These are phyloP conservation scores for Zymoseptoria pseudotritici DNA, from an alignment of 2,329 filamentous ascomycete species.

Conservation along the genomic window DNA sequence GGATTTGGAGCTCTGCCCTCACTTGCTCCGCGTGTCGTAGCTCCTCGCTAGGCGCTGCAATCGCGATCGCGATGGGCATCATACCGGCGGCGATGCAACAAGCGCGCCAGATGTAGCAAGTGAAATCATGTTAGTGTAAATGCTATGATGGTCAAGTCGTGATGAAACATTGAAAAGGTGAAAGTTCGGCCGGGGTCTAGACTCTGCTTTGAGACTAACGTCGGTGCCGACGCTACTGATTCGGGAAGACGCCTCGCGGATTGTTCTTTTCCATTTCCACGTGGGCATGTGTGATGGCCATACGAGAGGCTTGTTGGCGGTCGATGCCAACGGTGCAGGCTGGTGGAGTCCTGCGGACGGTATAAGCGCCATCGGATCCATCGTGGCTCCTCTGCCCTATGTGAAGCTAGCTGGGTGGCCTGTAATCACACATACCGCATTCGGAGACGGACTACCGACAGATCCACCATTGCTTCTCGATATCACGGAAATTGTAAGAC, in stretches of 20 bases:
- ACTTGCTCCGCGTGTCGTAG: not conserved
- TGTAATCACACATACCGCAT: not conserved
- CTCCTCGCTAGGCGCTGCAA: not conserved
- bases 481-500: not conserved
- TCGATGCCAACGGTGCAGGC: not conserved
- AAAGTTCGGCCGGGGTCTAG: not conserved
- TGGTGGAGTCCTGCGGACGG: not conserved
- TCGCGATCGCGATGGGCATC: no score
- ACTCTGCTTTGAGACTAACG: not conserved
- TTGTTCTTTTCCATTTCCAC: not conserved
- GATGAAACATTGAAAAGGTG: not conserved
- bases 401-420: not conserved
- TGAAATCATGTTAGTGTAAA: not conserved
- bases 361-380: not conserved
- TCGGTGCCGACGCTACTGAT: not conserved
- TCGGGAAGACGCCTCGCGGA: not conserved
- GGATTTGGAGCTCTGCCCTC: not conserved
- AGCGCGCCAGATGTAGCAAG: not conserved
- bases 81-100: no score
- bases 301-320: not conserved
- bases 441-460: not conserved
- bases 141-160: no score
- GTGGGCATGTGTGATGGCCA: not conserved
- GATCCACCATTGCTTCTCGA: not conserved
- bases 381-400: not conserved